These are phyloP conservation scores for Chrysosporium queenslandicum DNA, from an alignment of 2,329 filamentous ascomycete genomes.

Conservation along the genomic window DNA sequence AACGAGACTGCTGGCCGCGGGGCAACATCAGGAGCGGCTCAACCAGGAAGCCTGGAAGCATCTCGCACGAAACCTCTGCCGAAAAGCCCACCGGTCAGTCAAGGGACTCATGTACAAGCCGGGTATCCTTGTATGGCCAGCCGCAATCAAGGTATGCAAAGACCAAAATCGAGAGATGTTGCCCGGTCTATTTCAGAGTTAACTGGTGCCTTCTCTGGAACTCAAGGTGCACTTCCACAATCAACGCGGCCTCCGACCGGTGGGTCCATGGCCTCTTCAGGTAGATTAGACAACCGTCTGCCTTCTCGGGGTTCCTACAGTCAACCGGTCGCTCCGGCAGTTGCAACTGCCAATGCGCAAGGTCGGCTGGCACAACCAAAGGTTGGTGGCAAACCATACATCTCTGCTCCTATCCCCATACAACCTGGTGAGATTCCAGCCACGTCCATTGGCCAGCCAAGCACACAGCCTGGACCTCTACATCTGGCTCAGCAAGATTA, in stretches of 20 bases:
- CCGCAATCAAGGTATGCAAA: slow-evolving; percentile 25
- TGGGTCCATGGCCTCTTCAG: slow-evolving; percentile 62
- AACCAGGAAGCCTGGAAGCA: slow-evolving; percentile 4
- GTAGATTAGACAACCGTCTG: slow-evolving; percentile 43
- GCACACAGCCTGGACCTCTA: slow-evolving; percentile 48
- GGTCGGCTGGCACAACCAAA: slow-evolving; percentile 79
- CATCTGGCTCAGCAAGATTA: slow-evolving; percentile 43
- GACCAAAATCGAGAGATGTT: slow-evolving; percentile 42
- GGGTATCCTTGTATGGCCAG: slow-evolving; percentile 18
- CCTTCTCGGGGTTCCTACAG: slow-evolving; percentile 74
- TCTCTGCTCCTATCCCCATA: slow-evolving; percentile 56
- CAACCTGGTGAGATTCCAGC: slow-evolving; percentile 41
- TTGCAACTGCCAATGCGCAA: slow-evolving; percentile 80
- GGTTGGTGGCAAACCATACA: slow-evolving; percentile 56
- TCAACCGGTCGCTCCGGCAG: slow-evolving; percentile 74
- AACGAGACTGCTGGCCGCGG: slow-evolving; percentile 17
- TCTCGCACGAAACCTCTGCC: slow-evolving; percentile 46
- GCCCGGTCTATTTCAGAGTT: slow-evolving; percentile 50
- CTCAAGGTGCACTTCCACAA: slow-evolving; percentile 35
- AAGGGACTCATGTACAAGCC: slow-evolving; percentile 26
- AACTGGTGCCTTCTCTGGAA: slow-evolving; percentile 42
- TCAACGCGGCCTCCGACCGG: slow-evolving; percentile 64
- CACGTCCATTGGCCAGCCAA: slow-evolving; percentile 52
- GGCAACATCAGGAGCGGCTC: not conserved
- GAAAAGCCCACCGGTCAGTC: slow-evolving; percentile 45